Evolutionary conservation across 108 stramenopile genomes (phyloP).

Genomic region (Epipyxis sp.): DNA sequence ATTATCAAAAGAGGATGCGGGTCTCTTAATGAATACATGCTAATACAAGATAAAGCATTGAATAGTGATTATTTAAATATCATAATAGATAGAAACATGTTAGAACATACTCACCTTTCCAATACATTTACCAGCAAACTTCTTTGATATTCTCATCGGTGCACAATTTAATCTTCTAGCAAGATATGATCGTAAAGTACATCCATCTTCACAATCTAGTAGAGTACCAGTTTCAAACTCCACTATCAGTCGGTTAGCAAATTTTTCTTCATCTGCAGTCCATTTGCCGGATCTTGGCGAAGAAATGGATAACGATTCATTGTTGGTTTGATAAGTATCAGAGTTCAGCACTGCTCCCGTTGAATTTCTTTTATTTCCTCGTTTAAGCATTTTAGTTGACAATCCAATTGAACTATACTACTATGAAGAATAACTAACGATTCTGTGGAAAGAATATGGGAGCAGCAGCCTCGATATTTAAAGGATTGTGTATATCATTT

Average conservation of each 20-base stretch:
- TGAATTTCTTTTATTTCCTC: too few species aligned
- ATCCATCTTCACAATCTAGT: slow-evolving; percentile 25
- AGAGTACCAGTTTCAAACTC: slow-evolving; percentile 21
- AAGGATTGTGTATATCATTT: too few species aligned
- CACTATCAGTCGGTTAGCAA: not conserved
- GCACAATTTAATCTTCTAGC: slow-evolving; percentile 8
- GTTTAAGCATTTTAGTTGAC: too few species aligned
- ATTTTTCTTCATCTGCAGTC: slow-evolving; percentile 10
- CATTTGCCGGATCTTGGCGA: slow-evolving; percentile 13
- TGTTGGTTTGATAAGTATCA: not conserved
- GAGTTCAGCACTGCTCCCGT: not conserved
- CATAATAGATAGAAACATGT: too few species aligned
- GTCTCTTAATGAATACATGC: too few species aligned
- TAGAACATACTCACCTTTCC: slow-evolving; percentile 32
- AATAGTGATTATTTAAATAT: too few species aligned
- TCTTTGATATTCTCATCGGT: slow-evolving; percentile 26
- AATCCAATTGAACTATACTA: too few species aligned
- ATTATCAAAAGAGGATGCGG: too few species aligned
- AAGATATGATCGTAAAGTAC: slow-evolving; percentile 14
- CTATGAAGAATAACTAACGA: too few species aligned
- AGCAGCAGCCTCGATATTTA: too few species aligned
- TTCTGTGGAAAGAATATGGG: too few species aligned
- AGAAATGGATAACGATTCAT: not conserved
- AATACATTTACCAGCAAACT: slow-evolving; percentile 24
- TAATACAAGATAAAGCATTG: too few species aligned